Base-by-base conservation (phyloP, 768 basidiomycete genomes). In the Trametes gibbosa region DNA sequence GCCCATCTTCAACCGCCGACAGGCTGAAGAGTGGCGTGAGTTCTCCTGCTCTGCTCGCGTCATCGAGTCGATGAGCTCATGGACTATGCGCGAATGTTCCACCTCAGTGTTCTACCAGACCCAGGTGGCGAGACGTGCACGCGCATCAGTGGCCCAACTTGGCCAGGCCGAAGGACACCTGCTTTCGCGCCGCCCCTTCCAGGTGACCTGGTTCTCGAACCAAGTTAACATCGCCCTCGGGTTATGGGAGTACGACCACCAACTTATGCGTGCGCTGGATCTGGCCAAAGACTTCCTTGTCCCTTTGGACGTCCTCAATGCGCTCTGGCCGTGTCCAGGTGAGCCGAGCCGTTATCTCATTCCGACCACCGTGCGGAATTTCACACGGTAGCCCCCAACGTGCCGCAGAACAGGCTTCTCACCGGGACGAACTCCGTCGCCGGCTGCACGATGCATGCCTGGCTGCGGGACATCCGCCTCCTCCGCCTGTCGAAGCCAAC, bases 21-120 rank as follows among this genome's bases (percentile, higher is more conserved):
- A 90, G 58, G 84, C 86, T 0, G 84, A 87, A 63, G 87, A 91
- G 65, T 92, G 90, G 90, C 76, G 90, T 92, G 72, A 70, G 89
- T 84, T 41, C 21, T 32, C 39, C 29, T 32, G 29, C 29, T 32
- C 4, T 50, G 35, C 17, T 14, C 39, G 21, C 16, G 8, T 43
- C 50, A 50, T 52, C 32, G 27, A 37, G 56, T 34, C 61, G 32
- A 39, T 19, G n/a, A 34, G 52, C 41, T 48, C 51, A 51, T 59
- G 27, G 40, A 29, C 21, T 17, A 14, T 27, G 12, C 13, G 4
- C 39, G n/a, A n/a, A n/a, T n/a, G n/a, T 35, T 37, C 45, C 4
- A 48, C 8, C 37, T 16, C 63, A 90, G 89, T 91, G 13, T 81
- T 77, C 61, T 86, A 90, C 65, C 87, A 90, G 64, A 80, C 79